Percentiles rank a stretch among this genome's conserved stretches.
These are phyloP conservation scores for Fusarium clavum DNA, from an alignment of 2,329 filamentous ascomycete genomes.

Conservation along the genomic window DNA sequence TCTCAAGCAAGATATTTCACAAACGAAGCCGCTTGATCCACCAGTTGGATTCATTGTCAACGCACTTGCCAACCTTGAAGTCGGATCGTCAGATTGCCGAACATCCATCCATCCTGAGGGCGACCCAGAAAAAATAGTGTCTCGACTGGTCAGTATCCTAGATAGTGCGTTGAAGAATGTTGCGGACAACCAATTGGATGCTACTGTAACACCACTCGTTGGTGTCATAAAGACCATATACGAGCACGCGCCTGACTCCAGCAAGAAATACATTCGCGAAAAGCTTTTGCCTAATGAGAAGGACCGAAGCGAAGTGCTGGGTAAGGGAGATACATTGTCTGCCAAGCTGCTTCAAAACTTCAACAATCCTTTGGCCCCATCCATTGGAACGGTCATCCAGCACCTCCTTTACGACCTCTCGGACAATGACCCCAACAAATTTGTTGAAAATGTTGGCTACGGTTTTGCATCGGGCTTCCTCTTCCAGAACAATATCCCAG, in stretches of 20 bases:
- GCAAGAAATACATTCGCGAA: slow-evolving; percentile 70
- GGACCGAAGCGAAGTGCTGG: slow-evolving; percentile 82
- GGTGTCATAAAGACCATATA: slow-evolving; percentile 79
- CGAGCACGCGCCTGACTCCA: slow-evolving; percentile 71
- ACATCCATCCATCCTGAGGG: slow-evolving; percentile 74
- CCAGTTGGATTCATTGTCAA: slow-evolving; percentile 81
- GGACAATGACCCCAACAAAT: slow-evolving; percentile 79
- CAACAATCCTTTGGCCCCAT: slow-evolving; percentile 76
- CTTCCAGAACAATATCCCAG: slow-evolving; percentile 82
- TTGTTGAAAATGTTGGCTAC: slow-evolving; percentile 93
- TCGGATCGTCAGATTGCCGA: slow-evolving; percentile 65
- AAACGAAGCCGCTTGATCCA: slow-evolving; percentile 75
- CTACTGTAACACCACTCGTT: slow-evolving; percentile 76
- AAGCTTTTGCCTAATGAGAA: slow-evolving; percentile 79
- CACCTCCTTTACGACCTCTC: slow-evolving; percentile 89
- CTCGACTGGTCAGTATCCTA: slow-evolving; percentile 77
- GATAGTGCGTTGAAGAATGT: slow-evolving; percentile 73
- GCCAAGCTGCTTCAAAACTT: slow-evolving; percentile 82
- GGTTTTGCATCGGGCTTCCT: slow-evolving; percentile 93
- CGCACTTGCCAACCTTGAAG: slow-evolving; percentile 81
- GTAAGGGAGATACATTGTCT: slow-evolving; percentile 78
- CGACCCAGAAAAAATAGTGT: slow-evolving; percentile 68
- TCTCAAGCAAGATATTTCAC: slow-evolving; percentile 66
- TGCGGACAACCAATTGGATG: slow-evolving; percentile 76
- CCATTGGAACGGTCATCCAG: slow-evolving; percentile 79